phyloP scores from a whole-genome alignment of 768 basidiomycete species.

The Lepiota venenata region DNA sequence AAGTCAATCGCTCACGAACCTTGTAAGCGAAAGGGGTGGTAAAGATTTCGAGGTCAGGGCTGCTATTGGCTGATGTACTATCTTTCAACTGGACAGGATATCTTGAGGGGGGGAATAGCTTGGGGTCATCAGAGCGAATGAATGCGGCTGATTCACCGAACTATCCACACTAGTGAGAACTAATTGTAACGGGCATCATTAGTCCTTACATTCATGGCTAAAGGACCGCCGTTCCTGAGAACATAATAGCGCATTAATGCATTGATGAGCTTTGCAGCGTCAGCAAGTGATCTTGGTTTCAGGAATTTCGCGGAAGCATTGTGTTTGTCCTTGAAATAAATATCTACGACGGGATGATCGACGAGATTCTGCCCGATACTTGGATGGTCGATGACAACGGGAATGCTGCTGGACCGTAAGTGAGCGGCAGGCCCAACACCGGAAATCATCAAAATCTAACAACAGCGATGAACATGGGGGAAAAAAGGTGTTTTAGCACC shows the following conservation, averaged over 20 bases:
- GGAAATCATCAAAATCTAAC: slow-evolving; percentile 65
- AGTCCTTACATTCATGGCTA: slow-evolving; percentile 50
- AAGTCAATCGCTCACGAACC: slow-evolving; percentile 17
- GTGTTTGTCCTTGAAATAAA: slow-evolving; percentile 51
- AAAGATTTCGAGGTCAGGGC: slow-evolving; percentile 49
- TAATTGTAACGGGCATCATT: background rate
- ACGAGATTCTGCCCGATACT: slow-evolving; percentile 72
- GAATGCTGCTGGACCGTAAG: slow-evolving; percentile 51
- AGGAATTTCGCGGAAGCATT: slow-evolving; percentile 41
- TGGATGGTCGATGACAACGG: slow-evolving; percentile 59
- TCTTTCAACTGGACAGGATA: slow-evolving; percentile 37
- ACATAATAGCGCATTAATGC: slow-evolving; percentile 40
- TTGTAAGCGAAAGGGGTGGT: slow-evolving; percentile 40
- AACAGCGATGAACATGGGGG: background rate
- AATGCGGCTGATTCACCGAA: slow-evolving; percentile 58
- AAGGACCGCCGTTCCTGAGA: slow-evolving; percentile 40
- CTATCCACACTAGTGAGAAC: slow-evolving; percentile 18
- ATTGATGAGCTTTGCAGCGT: slow-evolving; percentile 23
- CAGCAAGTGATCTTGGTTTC: slow-evolving; percentile 25
- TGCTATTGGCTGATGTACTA: slow-evolving; percentile 39
- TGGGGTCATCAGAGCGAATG: slow-evolving; percentile 49
- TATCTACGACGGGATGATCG: slow-evolving; percentile 64
- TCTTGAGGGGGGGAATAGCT: slow-evolving; percentile 38
- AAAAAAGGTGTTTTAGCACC: no score
- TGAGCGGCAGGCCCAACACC: slow-evolving; percentile 71